Evolutionary conservation across 1,284 basidiomycete species (phyloP), one percentile per base, ranked within the genome.

Genomic region (Rhodofomes roseus): DNA sequence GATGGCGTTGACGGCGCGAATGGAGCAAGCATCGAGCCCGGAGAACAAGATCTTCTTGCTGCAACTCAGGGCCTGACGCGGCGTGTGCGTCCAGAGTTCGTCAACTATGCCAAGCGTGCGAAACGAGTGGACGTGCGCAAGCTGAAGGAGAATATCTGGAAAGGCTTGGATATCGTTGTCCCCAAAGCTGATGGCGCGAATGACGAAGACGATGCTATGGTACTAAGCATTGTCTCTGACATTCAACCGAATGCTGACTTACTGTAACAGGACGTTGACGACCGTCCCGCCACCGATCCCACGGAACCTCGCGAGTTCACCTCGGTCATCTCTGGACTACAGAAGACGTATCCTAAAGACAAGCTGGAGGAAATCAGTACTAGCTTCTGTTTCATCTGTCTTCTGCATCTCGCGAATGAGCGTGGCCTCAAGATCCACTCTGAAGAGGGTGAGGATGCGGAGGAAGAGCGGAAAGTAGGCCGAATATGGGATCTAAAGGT

Each of bases 311-410:
- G 92, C 40, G 82, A 86, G 54, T 97, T 99, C 73, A 85, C 89
- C 56, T 82, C 84, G 54, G 95, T 99, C 62, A 92, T 99, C 63
- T 82, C 86, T 1, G 88, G 87, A 18, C 80, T 99, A 39, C 87
- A 92, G 64, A 81, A 79, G 55, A 84, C 89, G 8, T 99, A 99
- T 74, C 92, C 96, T 0, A 80, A 81, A 62, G 95, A 98, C 48
- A 97, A 96, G 79, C 92, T 99, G 89, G 88, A 92, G 50, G 97
- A 99, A 68, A 98, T 99, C 73, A 97, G 95, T 72, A 99, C 97
- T 9, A 97, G 94, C 63, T 99, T 98, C 85, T 99, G 96, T 75
- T 99, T 99, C 79, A 99, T 99, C 73, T 99, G 96, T 71, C 77
- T 99, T 37, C 77, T 97, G 36, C 95, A 98, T 77, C 80, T 99